Conservation (phyloP, 208 protist species). For the Leishmania mexicana region DNA sequence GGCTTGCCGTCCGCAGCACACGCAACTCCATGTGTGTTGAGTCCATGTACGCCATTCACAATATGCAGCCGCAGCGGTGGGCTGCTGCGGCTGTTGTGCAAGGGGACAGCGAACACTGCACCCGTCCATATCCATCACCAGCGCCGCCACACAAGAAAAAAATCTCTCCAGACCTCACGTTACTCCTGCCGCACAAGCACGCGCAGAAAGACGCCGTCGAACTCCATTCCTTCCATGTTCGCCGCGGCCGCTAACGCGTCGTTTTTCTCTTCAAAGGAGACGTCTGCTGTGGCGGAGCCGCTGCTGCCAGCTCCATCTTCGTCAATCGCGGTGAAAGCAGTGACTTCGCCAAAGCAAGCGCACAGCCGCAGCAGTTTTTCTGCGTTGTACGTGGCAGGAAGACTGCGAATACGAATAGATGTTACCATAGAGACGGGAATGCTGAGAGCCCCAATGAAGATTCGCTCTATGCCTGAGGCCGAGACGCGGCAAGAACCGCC, state of each 20-base stretch:
- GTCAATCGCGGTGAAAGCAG: constrained; percentile 31
- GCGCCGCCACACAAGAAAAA: background rate
- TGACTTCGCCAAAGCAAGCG: constrained; percentile 74
- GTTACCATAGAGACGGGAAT: constrained; percentile 36
- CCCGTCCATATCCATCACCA: background rate
- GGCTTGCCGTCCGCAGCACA: background rate
- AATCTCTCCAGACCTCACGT: background rate
- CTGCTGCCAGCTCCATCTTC: background rate
- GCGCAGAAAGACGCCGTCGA: constrained; percentile 53
- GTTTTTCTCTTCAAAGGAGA: constrained; percentile 58
- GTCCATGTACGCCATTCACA: background rate
- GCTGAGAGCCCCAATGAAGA: background rate
- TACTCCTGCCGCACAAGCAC: constrained; percentile 38
- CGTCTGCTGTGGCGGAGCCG: constrained; percentile 19
- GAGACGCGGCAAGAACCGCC: background rate
- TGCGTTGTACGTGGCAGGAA: constrained; percentile 44
- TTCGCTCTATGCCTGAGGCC: background rate
- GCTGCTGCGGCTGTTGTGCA: background rate
- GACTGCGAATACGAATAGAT: constrained; percentile 50
- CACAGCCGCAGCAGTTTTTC: constrained; percentile 65
- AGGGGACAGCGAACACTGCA: too few species aligned
- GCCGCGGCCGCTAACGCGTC: constrained; percentile 58
- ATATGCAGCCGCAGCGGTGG: background rate
- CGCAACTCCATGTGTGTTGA: background rate
- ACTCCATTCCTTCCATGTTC: constrained; percentile 84